A percentile compares a stretch with the other conserved stretches of the same genome.
These are phyloP conservation scores for Margaritispora aquatica DNA, from an alignment of 495 filamentous ascomycete genomes.

Conservation along the genomic window DNA sequence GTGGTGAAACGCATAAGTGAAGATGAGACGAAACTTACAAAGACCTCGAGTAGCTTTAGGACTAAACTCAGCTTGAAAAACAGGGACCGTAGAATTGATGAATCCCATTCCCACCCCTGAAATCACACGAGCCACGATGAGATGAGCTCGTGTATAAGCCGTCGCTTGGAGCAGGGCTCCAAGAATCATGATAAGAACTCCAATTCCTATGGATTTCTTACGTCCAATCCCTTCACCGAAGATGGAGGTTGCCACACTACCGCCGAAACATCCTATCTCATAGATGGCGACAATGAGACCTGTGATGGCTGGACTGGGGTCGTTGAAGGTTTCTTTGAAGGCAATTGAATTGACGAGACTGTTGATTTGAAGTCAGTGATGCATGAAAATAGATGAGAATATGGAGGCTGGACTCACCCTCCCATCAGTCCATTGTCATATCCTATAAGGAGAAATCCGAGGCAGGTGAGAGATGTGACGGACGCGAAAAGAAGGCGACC, in stretches of 20 bases:
- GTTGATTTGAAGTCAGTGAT: not conserved
- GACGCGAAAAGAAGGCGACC: slow-evolving; percentile 12
- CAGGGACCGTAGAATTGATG: slow-evolving; percentile 32
- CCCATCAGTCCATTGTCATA: slow-evolving; percentile 31
- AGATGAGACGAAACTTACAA: slow-evolving; percentile 14
- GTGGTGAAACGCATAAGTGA: too few species aligned
- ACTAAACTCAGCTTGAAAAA: slow-evolving; percentile 38
- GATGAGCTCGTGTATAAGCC: slow-evolving; percentile 51
- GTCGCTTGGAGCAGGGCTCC: slow-evolving; percentile 60
- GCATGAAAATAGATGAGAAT: not conserved
- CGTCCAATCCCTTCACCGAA: slow-evolving; percentile 64
- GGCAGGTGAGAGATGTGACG: slow-evolving; percentile 21
- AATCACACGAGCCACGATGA: slow-evolving; percentile 52
- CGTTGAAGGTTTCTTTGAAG: slow-evolving; percentile 27
- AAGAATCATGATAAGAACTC: slow-evolving; percentile 60
- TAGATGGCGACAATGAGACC: slow-evolving; percentile 32
- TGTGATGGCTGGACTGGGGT: slow-evolving; percentile 24
- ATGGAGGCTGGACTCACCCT: slow-evolving; percentile 1
- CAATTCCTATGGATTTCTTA: slow-evolving; percentile 59
- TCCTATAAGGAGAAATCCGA: slow-evolving; percentile 29
- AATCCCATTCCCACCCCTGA: slow-evolving; percentile 32
- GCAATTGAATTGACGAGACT: slow-evolving; percentile 21
- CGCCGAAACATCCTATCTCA: slow-evolving; percentile 64
- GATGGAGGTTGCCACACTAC: slow-evolving; percentile 55
- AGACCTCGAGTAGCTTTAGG: slow-evolving; percentile 25